Evolutionary conservation across 2,329 filamentous ascomycete species (phyloP).

Genomic region (Arachnomyces sp.): DNA sequence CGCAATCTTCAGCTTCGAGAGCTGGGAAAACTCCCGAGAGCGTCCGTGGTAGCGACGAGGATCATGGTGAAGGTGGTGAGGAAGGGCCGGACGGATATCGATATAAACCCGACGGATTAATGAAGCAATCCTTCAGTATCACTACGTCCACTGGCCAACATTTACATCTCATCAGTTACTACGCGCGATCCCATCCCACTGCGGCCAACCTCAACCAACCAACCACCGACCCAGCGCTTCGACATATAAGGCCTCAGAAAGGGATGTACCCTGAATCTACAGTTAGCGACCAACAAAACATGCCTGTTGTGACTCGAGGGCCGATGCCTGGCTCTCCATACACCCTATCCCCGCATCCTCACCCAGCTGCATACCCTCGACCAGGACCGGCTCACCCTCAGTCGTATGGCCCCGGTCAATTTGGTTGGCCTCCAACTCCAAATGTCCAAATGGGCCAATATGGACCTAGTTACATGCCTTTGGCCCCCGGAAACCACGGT

Average conservation of each 20-base stretch:
- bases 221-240: slow-evolving; percentile 67
- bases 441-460: slow-evolving; percentile 28
- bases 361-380: slow-evolving; percentile 40
- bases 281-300: slow-evolving; percentile 71
- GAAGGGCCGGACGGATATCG: slow-evolving; percentile 76
- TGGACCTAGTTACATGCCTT: slow-evolving; percentile 28
- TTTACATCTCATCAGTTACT: slow-evolving; percentile 96
- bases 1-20: slow-evolving; percentile 47
- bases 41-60: slow-evolving; percentile 71
- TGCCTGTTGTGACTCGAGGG: slow-evolving; percentile 70
- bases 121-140: slow-evolving; percentile 99
- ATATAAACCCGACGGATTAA: slow-evolving; percentile 92
- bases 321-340: slow-evolving; percentile 53
- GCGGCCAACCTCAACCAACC: slow-evolving; percentile 70
- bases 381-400: slow-evolving; percentile 30
- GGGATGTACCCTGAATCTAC: slow-evolving; percentile 97
- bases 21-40: slow-evolving; percentile 76
- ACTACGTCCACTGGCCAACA: slow-evolving; percentile 85
- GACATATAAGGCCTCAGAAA: slow-evolving; percentile 77
- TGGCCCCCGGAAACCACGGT: slow-evolving; percentile 16
- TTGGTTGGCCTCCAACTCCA: slow-evolving; percentile 38
- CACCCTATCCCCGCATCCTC: slow-evolving; percentile 47
- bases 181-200: slow-evolving; percentile 67
- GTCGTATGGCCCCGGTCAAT: slow-evolving; percentile 30
- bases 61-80: slow-evolving; percentile 61